Evolutionary conservation across 495 filamentous ascomycete species (phyloP).

Genomic region (Tuber melanosporum): DNA sequence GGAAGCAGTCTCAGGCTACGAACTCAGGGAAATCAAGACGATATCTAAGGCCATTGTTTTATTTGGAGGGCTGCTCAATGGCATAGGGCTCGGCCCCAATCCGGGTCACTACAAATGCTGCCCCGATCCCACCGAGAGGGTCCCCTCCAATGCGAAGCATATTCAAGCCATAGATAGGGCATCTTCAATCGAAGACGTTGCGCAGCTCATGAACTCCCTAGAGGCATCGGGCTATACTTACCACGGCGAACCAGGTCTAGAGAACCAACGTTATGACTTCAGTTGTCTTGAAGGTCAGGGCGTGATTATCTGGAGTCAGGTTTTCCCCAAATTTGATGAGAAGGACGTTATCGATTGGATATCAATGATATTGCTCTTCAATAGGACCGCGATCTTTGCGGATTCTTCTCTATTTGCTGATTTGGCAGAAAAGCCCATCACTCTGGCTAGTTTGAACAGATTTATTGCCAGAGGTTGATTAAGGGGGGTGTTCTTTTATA

Average conservation of each 20-base stretch:
- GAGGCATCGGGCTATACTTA: neutral
- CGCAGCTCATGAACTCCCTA: conserved; percentile 18
- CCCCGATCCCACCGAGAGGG: neutral
- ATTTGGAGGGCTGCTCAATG: conserved; percentile 18
- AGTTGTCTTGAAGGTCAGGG: conserved; percentile 20
- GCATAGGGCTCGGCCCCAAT: neutral
- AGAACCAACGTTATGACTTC: conserved; percentile 25
- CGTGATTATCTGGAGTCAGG: conserved; percentile 23
- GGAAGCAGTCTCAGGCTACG: conserved; percentile 10
- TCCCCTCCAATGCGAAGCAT: conserved; percentile 12
- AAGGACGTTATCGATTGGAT: neutral
- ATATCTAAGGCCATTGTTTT: conserved; percentile 26
- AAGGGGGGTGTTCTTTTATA: neutral
- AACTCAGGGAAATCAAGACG: conserved; percentile 22
- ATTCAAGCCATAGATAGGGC: conserved; percentile 20
- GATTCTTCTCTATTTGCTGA: neutral
- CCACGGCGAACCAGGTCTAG: conserved; percentile 4
- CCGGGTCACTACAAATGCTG: neutral
- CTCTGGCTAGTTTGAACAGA: neutral
- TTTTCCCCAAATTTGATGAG: conserved; percentile 3
- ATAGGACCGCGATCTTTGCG: neutral
- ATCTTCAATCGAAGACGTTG: conserved; percentile 16
- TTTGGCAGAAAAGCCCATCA: neutral
- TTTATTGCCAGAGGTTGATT: neutral
- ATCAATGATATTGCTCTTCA: neutral